These are phyloP conservation scores for Fusarium subglutinans DNA, from an alignment of 2,329 filamentous ascomycete species.

Conservation along the genomic window DNA sequence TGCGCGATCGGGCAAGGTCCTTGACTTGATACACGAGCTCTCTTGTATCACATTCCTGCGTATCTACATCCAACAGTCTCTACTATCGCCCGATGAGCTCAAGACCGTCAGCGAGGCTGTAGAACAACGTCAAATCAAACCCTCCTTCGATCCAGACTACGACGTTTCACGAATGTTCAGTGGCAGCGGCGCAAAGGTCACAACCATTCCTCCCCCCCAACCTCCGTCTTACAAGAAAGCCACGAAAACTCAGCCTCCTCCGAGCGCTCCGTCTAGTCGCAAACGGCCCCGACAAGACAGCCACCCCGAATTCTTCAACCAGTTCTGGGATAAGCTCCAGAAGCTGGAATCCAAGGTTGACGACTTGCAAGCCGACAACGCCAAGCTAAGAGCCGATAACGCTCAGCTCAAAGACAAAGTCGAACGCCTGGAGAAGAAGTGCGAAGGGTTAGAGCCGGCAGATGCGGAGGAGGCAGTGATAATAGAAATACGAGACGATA, in stretches of 20 bases:
- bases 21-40: background rate
- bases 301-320: background rate
- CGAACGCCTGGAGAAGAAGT: background rate
- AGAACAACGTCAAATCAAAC: background rate
- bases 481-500: constrained; percentile 16
- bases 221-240: constrained; percentile 4
- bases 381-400: background rate
- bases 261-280: background rate
- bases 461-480: background rate
- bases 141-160: background rate
- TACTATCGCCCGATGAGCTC: background rate
- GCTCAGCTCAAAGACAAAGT: background rate
- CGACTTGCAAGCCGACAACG: constrained; percentile 2
- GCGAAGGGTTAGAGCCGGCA: background rate
- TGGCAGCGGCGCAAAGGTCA: background rate
- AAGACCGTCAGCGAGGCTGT: background rate
- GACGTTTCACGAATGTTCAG: constrained; percentile 4
- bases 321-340: constrained; percentile 10
- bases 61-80: background rate
- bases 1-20: constrained; percentile 5
- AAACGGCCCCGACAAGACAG: constrained; percentile 15
- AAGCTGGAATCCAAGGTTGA: constrained; percentile 12
- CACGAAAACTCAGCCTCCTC: background rate
- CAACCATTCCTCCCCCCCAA: background rate
- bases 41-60: background rate